Percentiles rank a stretch among this genome's conserved stretches.
Evolutionary conservation across 2,329 filamentous ascomycete genomes (phyloP).

Genomic region (Chaetomiaceae sp.): DNA sequence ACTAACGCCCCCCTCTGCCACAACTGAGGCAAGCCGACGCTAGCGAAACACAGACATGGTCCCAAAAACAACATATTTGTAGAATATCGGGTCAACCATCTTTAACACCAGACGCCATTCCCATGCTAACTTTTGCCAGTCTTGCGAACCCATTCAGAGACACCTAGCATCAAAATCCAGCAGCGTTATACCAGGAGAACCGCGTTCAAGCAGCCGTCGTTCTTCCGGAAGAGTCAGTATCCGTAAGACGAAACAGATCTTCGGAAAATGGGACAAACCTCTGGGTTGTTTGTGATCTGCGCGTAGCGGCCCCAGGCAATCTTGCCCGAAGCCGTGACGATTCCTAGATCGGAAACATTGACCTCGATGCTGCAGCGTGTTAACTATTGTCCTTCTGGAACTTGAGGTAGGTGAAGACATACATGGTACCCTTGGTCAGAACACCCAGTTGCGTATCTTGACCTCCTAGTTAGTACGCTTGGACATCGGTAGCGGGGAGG

Average conservation of each 20-base stretch:
- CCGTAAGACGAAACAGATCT: background rate
- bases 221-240: conserved; percentile 11
- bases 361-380: conserved; percentile 61
- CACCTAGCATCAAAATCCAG: background rate
- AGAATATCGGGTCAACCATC: conserved; percentile 11
- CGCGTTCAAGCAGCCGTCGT: conserved; percentile 32
- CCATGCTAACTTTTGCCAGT: conserved; percentile 21
- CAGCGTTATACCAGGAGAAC: conserved; percentile 28
- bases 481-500: too few species aligned
- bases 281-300: conserved; percentile 57
- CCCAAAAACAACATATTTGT: conserved; percentile 6
- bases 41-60: background rate
- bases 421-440: conserved; percentile 69
- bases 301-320: conserved; percentile 88
- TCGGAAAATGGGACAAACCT: conserved; percentile 27
- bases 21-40: background rate
- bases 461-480: conserved; percentile 46
- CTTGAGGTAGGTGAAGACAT: conserved; percentile 35
- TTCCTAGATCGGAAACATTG: conserved; percentile 85
- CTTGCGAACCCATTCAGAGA: conserved; percentile 1
- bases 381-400: background rate
- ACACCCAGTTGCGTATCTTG: conserved; percentile 92
- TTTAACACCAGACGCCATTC: conserved; percentile 25
- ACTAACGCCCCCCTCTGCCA: background rate
- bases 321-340: conserved; percentile 88